Base-by-base conservation (phyloP, 2,329 filamentous ascomycete genomes). In the Aspergillus sojae region DNA sequence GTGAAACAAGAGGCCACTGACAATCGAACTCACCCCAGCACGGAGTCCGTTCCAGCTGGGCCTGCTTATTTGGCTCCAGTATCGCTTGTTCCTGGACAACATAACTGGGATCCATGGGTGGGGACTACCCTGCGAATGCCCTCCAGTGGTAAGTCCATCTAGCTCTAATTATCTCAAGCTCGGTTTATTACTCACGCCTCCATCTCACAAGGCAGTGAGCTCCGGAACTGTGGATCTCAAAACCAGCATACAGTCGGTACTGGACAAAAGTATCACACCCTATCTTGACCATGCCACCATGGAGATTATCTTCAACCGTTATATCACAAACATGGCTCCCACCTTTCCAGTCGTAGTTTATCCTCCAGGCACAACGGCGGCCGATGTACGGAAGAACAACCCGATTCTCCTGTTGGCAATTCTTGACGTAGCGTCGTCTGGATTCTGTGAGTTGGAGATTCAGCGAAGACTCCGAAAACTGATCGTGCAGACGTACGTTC, bases 271-370 rank as follows among this genome's bases (percentile, higher is more conserved):
- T 14, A 21, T 54, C 28, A 7, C 16, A 1, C 50, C 50, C 2
- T 54, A 54, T 23, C 50, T 54, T 6, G 50, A 54, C 14, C 10
- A 19, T 39, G 36, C 50, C 26, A 32, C 16, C 1, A 9, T 4
- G 1, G 50, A 54, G 7, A 54, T 9, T 1, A 54, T 61, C 1
- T 65, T 65, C 21, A 30, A 32, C 23, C 61, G 57, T 11, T 65
- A 63, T 36, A 32, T 63, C 9, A 34, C 30, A 3, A 55, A 52
- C n/a, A 61, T 65, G 5, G 63, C 58, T 23, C 54, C 63, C n/a
- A 61, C 30, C 14, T 65, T 58, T n/a, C 61, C 63, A 12, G 32
- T 54, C 16, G 61, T 65, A 5, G 58, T 65, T 6, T 65, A 61
- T 23, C 63, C 53, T 19, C 46, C 53, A 4, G 57, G 61, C 10